These are phyloP conservation scores for Aspergillus vadensis DNA, from an alignment of 2,329 filamentous ascomycete species.

Conservation along the genomic window DNA sequence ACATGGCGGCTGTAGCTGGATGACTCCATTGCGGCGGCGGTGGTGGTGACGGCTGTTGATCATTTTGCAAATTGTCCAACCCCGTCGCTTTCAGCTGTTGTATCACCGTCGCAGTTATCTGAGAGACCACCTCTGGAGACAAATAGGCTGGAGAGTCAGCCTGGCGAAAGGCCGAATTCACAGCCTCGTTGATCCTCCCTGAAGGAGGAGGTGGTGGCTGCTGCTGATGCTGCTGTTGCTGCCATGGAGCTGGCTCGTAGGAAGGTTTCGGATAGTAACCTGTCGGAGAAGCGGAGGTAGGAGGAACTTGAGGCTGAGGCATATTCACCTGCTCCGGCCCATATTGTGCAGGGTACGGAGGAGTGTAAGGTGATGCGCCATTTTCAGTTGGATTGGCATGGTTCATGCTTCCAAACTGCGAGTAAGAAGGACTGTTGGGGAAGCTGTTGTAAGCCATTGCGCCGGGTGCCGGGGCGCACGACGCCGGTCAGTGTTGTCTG, in stretches of 20 bases:
- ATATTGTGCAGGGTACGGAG: constrained; percentile 38
- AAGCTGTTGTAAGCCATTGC: constrained; percentile 49
- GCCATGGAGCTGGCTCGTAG: constrained; percentile 20
- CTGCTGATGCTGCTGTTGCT: constrained; percentile 22
- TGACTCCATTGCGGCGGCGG: constrained; percentile 27
- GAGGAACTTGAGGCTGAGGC: constrained; percentile 39
- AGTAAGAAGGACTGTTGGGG: constrained; percentile 33
- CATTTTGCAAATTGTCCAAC: constrained; percentile 34
- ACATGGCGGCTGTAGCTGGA: constrained; percentile 17
- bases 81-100: constrained; percentile 58
- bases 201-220: constrained; percentile 17
- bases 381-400: constrained; percentile 25
- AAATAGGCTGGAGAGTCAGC: constrained; percentile 53
- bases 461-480: constrained; percentile 1
- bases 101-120: constrained; percentile 61
- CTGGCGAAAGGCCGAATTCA: constrained; percentile 58
- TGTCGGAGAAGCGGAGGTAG: constrained; percentile 20
- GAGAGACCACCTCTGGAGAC: constrained; percentile 62
- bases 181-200: constrained; percentile 57
- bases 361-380: constrained; percentile 28
- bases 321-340: constrained; percentile 35
- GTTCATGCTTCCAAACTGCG: constrained; percentile 29
- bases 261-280: constrained; percentile 25
- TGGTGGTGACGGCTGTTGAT: constrained; percentile 25
- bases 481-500: background rate